Percentiles rank a stretch among this genome's conserved stretches.
These are phyloP conservation scores for Yamadazyma dushanensis DNA, from an alignment of 1,139 yeast genomes.

Conservation along the genomic window DNA sequence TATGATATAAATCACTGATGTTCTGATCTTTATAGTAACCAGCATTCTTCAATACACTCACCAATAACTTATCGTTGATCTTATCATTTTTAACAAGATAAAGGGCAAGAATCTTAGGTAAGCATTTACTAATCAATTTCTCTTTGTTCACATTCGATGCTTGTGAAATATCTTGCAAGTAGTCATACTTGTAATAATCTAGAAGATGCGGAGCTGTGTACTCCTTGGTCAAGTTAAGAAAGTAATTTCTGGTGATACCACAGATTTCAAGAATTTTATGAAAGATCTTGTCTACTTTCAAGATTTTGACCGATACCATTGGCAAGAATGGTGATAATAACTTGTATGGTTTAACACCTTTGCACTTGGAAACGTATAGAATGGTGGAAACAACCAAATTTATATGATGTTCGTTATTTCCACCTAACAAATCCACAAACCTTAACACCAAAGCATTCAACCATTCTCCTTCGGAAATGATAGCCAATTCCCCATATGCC, in stretches of 20 bases:
- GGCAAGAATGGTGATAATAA: constrained; percentile 79
- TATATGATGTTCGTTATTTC: constrained; percentile 58
- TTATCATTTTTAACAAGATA: constrained; percentile 38
- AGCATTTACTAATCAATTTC: constrained; percentile 34
- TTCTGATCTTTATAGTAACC: constrained; percentile 43
- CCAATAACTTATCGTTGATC: constrained; percentile 51
- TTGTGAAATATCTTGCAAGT: constrained; percentile 54
- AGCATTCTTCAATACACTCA: constrained; percentile 54
- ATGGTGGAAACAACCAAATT: constrained; percentile 64
- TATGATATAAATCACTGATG: constrained; percentile 35
- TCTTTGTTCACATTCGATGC: constrained; percentile 35
- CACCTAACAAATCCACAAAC: constrained; percentile 60
- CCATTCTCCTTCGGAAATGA: constrained; percentile 60
- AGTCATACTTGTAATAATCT: constrained; percentile 61
- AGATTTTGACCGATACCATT: constrained; percentile 64
- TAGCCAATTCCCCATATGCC: constrained; percentile 62
- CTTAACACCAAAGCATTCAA: constrained; percentile 60
- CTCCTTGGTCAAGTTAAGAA: constrained; percentile 67
- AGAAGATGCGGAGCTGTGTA: constrained; percentile 78
- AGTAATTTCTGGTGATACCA: constrained; percentile 59
- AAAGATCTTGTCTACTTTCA: constrained; percentile 60
- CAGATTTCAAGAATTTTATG: constrained; percentile 62
- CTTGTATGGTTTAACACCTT: constrained; percentile 61
- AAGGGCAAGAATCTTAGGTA: constrained; percentile 42
- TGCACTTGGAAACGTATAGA: constrained; percentile 44